These are phyloP conservation scores for Kwoniella sp. DNA, from an alignment of 768 basidiomycete genomes.

Conservation along the genomic window DNA sequence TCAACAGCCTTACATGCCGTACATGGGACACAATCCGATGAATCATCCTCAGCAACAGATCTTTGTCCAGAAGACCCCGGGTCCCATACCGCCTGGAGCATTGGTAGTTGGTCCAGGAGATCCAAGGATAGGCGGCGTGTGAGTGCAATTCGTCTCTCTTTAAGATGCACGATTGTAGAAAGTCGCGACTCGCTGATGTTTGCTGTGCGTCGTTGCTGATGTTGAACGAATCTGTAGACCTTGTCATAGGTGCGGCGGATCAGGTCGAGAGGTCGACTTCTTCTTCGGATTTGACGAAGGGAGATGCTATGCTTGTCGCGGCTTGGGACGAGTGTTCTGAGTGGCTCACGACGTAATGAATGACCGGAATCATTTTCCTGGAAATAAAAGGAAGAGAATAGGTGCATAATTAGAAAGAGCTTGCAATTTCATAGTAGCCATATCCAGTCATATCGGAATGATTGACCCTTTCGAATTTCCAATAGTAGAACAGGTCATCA, in stretches of 20 bases:
- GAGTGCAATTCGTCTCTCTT: conserved; percentile 12
- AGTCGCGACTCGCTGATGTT: not conserved
- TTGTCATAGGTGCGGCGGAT: conserved; percentile 44
- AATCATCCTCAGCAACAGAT: conserved; percentile 21
- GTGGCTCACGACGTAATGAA: too few species aligned
- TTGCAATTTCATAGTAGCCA: too few species aligned
- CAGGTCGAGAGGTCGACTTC: conserved; percentile 33
- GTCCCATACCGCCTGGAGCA: conserved; percentile 34
- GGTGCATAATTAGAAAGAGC: too few species aligned
- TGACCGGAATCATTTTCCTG: too few species aligned
- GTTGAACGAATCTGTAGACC: conserved; percentile 27
- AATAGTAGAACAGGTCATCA: too few species aligned
- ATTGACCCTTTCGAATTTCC: too few species aligned
- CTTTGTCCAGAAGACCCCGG: conserved; percentile 30
- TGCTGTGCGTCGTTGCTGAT: not conserved
- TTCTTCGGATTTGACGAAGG: conserved; percentile 49
- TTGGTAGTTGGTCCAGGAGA: conserved; percentile 46
- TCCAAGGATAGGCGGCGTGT: conserved; percentile 49
- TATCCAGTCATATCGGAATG: too few species aligned
- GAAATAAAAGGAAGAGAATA: too few species aligned
- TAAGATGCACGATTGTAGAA: not conserved
- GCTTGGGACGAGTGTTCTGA: conserved; percentile 41
- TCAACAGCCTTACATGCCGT: conserved; percentile 7
- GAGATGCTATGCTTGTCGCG: conserved; percentile 42
- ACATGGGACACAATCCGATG: not conserved